Evolutionary conservation across 108 stramenopile species (phyloP), one percentile per base, ranked within the genome.

Genomic region (Phaeodactylum tricornutum): DNA sequence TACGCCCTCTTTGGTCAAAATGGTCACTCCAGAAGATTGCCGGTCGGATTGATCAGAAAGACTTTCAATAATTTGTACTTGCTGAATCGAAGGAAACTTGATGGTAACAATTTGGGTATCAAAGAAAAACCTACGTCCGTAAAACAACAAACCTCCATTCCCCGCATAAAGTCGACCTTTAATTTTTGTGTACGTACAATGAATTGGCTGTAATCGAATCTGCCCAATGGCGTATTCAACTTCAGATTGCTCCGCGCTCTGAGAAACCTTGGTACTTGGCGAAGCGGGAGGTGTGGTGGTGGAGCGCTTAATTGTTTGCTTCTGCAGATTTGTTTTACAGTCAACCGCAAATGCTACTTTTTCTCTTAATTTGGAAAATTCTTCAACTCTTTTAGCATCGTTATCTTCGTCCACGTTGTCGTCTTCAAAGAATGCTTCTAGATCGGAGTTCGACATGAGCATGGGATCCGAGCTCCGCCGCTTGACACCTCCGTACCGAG

Each of bases 121-220:
- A 44, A 57, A 75, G 42, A 74, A 57, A 43, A 67, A 61, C 5
- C 68, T 37, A 17, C 46, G 30, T 7, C 72, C 72, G 22, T 41
- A 32, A 57, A 69, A 74, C 14, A 52, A 37, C 8, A 74, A 31
- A 9, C 55, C 72, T 5, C 50, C 16, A 0, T 53, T 50, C 16
- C 72, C 72, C 3, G 62, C 62, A 39, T 67, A 67, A 22, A 74
- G 29, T 15, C 36, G 46, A 5, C 72, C 72, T 0, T 42, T 24
- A 30, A 64, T 54, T 43, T 67, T 53, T 44, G 60, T 63, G 50
- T 67, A 41, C 1, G 43, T 40, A 47, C 72, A 74, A 3, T 34
- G 6, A 3, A 52, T 7, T 5, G 47, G 47, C 8, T 38, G 19
- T 2, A 36, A 9, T 37, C 38, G 29, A 7, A 36, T 37, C 32